Conservation (phyloP, 2,329 filamentous ascomycete genomes). For the Celoporthe dispersa region DNA sequence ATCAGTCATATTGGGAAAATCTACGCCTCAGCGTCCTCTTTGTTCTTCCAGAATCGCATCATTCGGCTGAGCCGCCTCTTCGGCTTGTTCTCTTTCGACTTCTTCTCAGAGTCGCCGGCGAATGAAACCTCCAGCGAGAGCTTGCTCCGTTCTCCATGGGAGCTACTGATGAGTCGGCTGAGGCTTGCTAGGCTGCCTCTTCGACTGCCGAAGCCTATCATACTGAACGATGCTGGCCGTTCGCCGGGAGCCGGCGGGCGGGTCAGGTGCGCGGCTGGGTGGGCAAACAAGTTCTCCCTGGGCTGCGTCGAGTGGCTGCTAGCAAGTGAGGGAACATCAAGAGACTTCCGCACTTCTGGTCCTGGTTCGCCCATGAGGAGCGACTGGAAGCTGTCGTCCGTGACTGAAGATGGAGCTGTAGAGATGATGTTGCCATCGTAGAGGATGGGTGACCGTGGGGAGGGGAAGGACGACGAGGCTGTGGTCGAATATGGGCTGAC, state of each 20-base stretch:
- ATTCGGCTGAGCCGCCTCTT: conserved; percentile 71
- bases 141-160: conserved; percentile 76
- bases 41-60: conserved; percentile 79
- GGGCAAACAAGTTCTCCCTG: conserved; percentile 62
- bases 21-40: conserved; percentile 34
- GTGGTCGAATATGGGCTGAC: conserved; percentile 65
- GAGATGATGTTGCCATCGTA: conserved; percentile 75
- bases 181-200: conserved; percentile 78
- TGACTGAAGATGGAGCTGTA: conserved; percentile 74
- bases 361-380: conserved; percentile 74
- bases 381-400: conserved; percentile 74
- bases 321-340: conserved; percentile 73
- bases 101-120: conserved; percentile 60
- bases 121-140: conserved; percentile 69
- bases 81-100: conserved; percentile 64
- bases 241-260: conserved; percentile 56
- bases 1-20: background rate
- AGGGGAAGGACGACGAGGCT: conserved; percentile 69
- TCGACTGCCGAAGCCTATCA: conserved; percentile 67
- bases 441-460: conserved; percentile 69
- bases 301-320: conserved; percentile 81
- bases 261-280: conserved; percentile 51
- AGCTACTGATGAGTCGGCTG: conserved; percentile 75
- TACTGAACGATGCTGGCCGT: conserved; percentile 65
- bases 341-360: conserved; percentile 71